A percentile compares a stretch with the other conserved stretches of the same genome.
phyloP scores from a whole-genome alignment of 2,329 filamentous ascomycete genomes.

The Chrysoporthe cubensis region DNA sequence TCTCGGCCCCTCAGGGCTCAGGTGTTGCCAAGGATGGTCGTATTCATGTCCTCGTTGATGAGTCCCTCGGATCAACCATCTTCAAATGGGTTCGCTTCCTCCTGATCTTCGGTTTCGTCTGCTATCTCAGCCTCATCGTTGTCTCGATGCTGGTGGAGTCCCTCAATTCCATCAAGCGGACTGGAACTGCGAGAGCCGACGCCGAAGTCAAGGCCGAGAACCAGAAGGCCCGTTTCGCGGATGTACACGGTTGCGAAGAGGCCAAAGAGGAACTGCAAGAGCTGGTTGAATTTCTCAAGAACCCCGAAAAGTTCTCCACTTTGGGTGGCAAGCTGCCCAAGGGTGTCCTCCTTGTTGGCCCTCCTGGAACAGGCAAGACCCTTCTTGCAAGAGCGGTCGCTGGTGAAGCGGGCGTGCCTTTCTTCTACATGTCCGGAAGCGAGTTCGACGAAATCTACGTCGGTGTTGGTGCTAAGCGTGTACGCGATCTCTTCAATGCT shows the following conservation, averaged over 20 bases:
- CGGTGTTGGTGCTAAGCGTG: slow-evolving; percentile 78
- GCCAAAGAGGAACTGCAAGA: slow-evolving; percentile 98
- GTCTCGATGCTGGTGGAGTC: slow-evolving; percentile 84
- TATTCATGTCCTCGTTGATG: slow-evolving; percentile 95
- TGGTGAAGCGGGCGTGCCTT: slow-evolving; percentile 94
- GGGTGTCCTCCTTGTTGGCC: slow-evolving; percentile 91
- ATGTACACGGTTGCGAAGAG: slow-evolving; percentile 97
- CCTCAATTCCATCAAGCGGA: slow-evolving; percentile 77
- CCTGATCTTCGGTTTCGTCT: slow-evolving; percentile 74
- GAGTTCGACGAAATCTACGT: slow-evolving; percentile 99
- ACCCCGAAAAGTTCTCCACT: slow-evolving; percentile 89
- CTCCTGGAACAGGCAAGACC: slow-evolving; percentile 97
- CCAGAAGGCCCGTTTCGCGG: slow-evolving; percentile 86
- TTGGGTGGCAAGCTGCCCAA: slow-evolving; percentile 97
- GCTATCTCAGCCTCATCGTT: slow-evolving; percentile 78
- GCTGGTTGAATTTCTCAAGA: slow-evolving; percentile 92
- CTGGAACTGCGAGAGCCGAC: slow-evolving; percentile 64
- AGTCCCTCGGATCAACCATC: slow-evolving; percentile 75
- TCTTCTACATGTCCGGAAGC: slow-evolving; percentile 99
- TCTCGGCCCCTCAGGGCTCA: slow-evolving; percentile 56
- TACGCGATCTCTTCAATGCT: slow-evolving; percentile 63
- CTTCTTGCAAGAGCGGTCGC: slow-evolving; percentile 93
- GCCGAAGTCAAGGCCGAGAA: slow-evolving; percentile 90
- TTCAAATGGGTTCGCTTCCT: slow-evolving; percentile 94
- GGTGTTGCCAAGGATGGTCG: slow-evolving; percentile 76